Evolutionary conservation across 2,329 filamentous ascomycete genomes (phyloP), one percentile per base, ranked within the genome.

Genomic region (Bisporella sp.): DNA sequence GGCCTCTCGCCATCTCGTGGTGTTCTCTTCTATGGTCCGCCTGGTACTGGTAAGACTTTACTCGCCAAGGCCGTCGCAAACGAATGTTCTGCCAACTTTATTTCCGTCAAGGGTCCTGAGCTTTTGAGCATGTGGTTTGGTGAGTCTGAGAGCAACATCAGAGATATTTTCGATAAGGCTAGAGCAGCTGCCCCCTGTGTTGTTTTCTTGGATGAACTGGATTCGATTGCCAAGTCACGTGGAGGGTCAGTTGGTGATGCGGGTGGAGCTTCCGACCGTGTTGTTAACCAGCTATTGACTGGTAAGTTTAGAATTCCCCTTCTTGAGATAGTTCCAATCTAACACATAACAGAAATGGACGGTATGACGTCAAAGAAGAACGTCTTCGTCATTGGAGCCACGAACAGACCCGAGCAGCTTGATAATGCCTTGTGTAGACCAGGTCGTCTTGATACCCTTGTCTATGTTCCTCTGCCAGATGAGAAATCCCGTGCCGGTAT

Each of bases 281-380:
- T 99, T 62, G 93, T 99, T 71, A 99, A 99, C 78, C 95, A 99
- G 79, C 90, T 99, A 68, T 77, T 99, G 67, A 99, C 93, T 60
- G 89, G 86, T 89, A 81, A 79, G 82, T 51, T 40, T 47, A 13
- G 21, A 21, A 21, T 49, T 28, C 5, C 5, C 4, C 40, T 41
- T 49, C 6, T n/a, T 44, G 21, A n/a, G 37, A 5, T 21, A 33
- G 29, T 12, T 48, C 49, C 62, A 46, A 51, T 62, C 75, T 82
- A 71, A 81, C 62, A 42, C 48, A 8, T 44, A 31, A 28, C 56
- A 87, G 89, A 97, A 82, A 96, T 97, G 92, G 92, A 97, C 62
- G 92, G 92, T 64, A 97, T 97, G 92, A 97, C 92, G 43, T 96
- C 92, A 39, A 99, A 99, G 88, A 99, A 99, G 87, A 99, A 99